Evolutionary conservation across 176 grass and related monocot genomes (phyloP).

Genomic region (Themeda triandra): DNA sequence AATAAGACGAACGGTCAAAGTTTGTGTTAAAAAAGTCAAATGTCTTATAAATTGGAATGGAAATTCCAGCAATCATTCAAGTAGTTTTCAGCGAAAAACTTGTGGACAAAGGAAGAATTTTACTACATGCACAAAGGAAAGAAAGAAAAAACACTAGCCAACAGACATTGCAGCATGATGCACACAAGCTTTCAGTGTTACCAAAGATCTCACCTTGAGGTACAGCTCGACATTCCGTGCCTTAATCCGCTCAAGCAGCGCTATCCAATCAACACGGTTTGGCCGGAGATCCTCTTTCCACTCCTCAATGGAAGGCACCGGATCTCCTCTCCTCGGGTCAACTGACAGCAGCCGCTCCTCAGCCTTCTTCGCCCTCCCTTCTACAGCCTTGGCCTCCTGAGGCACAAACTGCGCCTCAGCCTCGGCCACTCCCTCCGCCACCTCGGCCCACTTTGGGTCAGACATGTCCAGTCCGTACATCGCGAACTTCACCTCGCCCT

Average conservation of each 20-base stretch:
- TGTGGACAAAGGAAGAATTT: neutral
- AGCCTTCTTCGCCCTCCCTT: slow-evolving; percentile 63
- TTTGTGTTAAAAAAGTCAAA: too few relatives aligned
- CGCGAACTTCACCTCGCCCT: slow-evolving; percentile 75
- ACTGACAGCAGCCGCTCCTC: slow-evolving; percentile 59
- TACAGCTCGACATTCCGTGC: slow-evolving; percentile 60
- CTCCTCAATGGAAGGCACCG: slow-evolving; percentile 49
- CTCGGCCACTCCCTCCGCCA: slow-evolving; percentile 57
- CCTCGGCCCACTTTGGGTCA: slow-evolving; percentile 72
- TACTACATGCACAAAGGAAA: neutral
- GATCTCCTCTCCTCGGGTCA: slow-evolving; percentile 52
- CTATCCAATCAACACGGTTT: slow-evolving; percentile 72
- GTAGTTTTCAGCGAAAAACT: neutral
- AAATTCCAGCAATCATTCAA: neutral
- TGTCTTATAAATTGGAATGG: too few relatives aligned
- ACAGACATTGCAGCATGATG: slow-evolving; percentile 2
- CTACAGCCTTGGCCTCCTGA: slow-evolving; percentile 56
- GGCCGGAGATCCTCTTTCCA: slow-evolving; percentile 72
- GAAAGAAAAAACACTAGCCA: neutral
- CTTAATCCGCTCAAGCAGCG: slow-evolving; percentile 70
- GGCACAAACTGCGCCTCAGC: slow-evolving; percentile 61
- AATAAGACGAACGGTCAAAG: too few relatives aligned
- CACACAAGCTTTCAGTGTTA: slow-evolving; percentile 5
- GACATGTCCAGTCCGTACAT: slow-evolving; percentile 89
- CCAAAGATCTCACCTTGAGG: slow-evolving; percentile 60